phyloP scores from a whole-genome alignment of 1,284 basidiomycete species.

The Cryptococcus sp. region DNA sequence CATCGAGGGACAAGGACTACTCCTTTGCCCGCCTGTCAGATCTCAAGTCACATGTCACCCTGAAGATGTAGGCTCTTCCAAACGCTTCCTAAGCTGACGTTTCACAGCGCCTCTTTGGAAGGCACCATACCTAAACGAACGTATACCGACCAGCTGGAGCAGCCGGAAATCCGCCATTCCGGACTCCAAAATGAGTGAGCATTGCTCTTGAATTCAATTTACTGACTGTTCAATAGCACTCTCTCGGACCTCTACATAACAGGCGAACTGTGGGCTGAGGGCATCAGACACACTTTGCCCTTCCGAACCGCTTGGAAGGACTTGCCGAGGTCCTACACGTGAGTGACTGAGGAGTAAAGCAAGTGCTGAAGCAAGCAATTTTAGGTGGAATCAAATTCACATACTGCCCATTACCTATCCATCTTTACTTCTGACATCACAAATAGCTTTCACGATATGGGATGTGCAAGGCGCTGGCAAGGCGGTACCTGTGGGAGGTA shows the following conservation, averaged over 20 bases:
- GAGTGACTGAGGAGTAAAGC: conserved; percentile 34
- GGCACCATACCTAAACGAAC: conserved; percentile 67
- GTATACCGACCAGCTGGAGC: conserved; percentile 73
- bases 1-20: conserved; percentile 63
- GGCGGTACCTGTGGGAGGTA: conserved; percentile 79
- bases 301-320: conserved; percentile 90
- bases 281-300: conserved; percentile 86
- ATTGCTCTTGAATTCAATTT: conserved; percentile 32
- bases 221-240: conserved; percentile 57
- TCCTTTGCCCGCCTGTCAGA: conserved; percentile 86
- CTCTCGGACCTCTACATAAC: conserved; percentile 90
- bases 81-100: conserved; percentile 3
- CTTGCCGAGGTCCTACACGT: conserved; percentile 82
- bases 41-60: conserved; percentile 78
- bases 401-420: conserved; percentile 87
- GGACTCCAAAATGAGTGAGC: conserved; percentile 75
- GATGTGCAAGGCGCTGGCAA: conserved; percentile 79
- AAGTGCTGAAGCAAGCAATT: not conserved
- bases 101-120: conserved; percentile 74
- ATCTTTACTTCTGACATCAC: conserved; percentile 82
- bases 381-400: conserved; percentile 93
- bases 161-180: conserved; percentile 74
- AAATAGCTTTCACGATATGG: conserved; percentile 92
- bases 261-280: conserved; percentile 86
- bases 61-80: conserved; percentile 69